Percentiles rank a stretch among this genome's conserved stretches.
phyloP scores from a whole-genome alignment of 345 rosid species.

The Abelmoschus esculentus region DNA sequence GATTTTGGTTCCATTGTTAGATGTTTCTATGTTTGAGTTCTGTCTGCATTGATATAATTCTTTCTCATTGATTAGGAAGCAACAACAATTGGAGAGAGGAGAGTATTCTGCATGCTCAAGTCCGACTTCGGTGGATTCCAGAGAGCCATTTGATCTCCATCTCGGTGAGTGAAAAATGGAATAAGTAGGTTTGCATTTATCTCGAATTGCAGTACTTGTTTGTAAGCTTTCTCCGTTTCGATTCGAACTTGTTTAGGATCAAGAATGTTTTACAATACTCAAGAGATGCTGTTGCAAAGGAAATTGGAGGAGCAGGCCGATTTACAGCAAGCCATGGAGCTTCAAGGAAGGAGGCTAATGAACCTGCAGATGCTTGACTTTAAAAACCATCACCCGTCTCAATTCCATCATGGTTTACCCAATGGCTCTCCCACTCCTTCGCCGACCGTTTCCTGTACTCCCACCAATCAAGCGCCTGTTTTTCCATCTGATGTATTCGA shows the following conservation, averaged over 20 bases:
- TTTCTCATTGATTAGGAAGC: slow-evolving; percentile 35
- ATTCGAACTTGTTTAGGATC: slow-evolving; percentile 24
- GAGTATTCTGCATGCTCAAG: slow-evolving; percentile 44
- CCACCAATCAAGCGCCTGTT: slow-evolving; percentile 22
- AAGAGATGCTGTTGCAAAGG: slow-evolving; percentile 50
- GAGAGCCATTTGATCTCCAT: slow-evolving; percentile 48
- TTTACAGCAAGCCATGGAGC: slow-evolving; percentile 60
- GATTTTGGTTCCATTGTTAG: not conserved
- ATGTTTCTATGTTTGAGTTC: not conserved
- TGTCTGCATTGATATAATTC: slow-evolving; percentile 2
- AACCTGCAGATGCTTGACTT: slow-evolving; percentile 47
- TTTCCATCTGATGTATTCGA: slow-evolving; percentile 19
- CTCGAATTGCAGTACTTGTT: not conserved
- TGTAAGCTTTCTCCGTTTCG: not conserved
- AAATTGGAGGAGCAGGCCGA: slow-evolving; percentile 70
- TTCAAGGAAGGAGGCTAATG: slow-evolving; percentile 49
- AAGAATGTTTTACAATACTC: slow-evolving; percentile 42
- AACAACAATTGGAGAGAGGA: slow-evolving; percentile 46
- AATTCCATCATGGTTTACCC: slow-evolving; percentile 30
- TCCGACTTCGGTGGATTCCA: slow-evolving; percentile 31
- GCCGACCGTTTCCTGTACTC: slow-evolving; percentile 24
- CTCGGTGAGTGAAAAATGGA: slow-evolving; percentile 27
- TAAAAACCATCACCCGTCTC: slow-evolving; percentile 32
- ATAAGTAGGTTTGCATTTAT: not conserved
- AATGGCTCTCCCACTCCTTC: slow-evolving; percentile 37